Percentiles rank a stretch among this genome's conserved stretches.
phyloP scores from a whole-genome alignment of 768 basidiomycete genomes.

The Hemileccinum impolitum region DNA sequence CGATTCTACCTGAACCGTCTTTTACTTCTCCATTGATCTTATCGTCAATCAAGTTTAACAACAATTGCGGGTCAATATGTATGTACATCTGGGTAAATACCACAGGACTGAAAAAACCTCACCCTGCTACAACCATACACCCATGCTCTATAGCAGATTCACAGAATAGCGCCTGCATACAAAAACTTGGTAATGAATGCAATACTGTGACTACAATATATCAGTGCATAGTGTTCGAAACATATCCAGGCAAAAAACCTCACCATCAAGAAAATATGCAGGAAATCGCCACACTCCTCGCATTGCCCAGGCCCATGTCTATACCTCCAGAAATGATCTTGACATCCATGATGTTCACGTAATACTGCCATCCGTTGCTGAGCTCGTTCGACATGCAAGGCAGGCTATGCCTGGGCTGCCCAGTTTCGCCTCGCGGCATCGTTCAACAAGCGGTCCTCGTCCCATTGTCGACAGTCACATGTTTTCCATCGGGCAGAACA shows the following conservation, averaged over 20 bases:
- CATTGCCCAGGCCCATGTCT: constrained; percentile 42
- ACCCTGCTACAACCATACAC: neutral
- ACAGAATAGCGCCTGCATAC: constrained; percentile 28
- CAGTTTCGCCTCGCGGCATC: constrained; percentile 21
- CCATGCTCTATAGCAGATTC: constrained; percentile 20
- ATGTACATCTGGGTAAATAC: neutral
- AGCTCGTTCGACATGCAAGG: constrained; percentile 18
- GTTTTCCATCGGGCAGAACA: constrained; percentile 62
- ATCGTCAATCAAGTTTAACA: no score
- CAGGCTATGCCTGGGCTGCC: constrained; percentile 15
- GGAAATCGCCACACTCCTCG: constrained; percentile 40
- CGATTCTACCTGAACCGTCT: no score
- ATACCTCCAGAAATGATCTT: constrained; percentile 43
- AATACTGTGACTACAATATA: constrained; percentile 17
- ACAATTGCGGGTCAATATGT: neutral
- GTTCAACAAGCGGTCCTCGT: constrained; percentile 41
- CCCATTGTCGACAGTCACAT: constrained; percentile 63
- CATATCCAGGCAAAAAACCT: constrained; percentile 10
- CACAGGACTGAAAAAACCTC: neutral
- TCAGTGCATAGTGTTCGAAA: neutral
- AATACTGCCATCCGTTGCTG: constrained; percentile 33
- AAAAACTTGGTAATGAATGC: constrained; percentile 20
- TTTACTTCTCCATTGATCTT: no score
- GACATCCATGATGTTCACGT: constrained; percentile 53
- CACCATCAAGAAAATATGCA: constrained; percentile 48